Evolutionary conservation across 2,329 filamentous ascomycete genomes (phyloP).

Genomic region (Fusarium acutatum): DNA sequence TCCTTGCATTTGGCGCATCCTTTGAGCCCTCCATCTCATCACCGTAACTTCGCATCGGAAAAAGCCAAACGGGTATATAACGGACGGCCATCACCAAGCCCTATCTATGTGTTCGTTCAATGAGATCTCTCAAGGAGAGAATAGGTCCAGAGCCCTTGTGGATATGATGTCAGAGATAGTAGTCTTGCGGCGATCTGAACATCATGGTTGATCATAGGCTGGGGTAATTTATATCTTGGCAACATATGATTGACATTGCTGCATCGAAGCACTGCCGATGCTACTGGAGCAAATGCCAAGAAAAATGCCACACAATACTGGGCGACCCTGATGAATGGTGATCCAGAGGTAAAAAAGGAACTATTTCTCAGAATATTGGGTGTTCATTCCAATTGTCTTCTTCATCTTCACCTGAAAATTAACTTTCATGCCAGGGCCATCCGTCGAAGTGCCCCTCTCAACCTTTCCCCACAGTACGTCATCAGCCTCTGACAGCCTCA

Average conservation of each 20-base stretch:
- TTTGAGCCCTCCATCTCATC: neutral
- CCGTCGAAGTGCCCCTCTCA: constrained; percentile 6
- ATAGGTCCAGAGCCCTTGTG: neutral
- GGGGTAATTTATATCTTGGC: neutral
- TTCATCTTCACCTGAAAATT: neutral
- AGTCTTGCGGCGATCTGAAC: neutral
- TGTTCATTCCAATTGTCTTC: neutral
- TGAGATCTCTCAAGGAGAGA: neutral
- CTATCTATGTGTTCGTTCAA: neutral
- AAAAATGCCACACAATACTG: neutral
- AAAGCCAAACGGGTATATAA: neutral
- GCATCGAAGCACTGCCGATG: neutral
- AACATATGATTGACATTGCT: neutral
- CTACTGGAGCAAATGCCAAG: neutral
- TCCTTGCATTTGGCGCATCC: constrained; percentile 3
- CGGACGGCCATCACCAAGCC: neutral
- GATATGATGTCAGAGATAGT: constrained; percentile 28
- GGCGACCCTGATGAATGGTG: neutral
- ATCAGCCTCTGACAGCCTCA: constrained; percentile 13
- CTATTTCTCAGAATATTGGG: neutral
- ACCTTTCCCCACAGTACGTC: constrained; percentile 37
- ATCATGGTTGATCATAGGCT: neutral
- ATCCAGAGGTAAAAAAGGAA: neutral
- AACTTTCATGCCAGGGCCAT: neutral
- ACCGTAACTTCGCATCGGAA: neutral